Base-by-base conservation (phyloP, 2,329 filamentous ascomycete species). In the Colletotrichum sansevieriae region DNA sequence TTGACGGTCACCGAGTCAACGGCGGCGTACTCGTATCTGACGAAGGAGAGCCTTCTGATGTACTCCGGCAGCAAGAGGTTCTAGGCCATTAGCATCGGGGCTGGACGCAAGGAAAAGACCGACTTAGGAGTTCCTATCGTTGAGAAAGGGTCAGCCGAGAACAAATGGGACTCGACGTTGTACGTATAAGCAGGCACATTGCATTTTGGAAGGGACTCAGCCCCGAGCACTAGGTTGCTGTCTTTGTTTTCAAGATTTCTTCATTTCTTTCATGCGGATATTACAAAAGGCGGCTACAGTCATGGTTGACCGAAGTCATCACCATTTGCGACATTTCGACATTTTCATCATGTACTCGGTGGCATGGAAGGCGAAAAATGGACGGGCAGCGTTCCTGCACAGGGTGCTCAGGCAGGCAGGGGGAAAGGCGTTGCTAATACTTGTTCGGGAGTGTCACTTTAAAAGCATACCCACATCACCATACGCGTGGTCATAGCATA, bases 101-200 rank as follows among this genome's bases (percentile, higher is more conserved):
- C 39, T 41, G 39, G 41, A 22, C 37, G 13, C 13, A 22, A 44
- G 18, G 52, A 33, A 12, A 33, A 37, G 37, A 33, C 20, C 46
- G 37, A 25, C 15, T 33, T n/a, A 25, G 49, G 29, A 51, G 25
- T 5, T 37, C 15, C 15, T 22, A 20, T 41, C 13, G 22, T 39
- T 9, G 39, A 52, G 18, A 22, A 39, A 41, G 49, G 12, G 37
- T n/a, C 12, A 13, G 52, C 37, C 41, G 47, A 58, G 62, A 39
- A 57, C 49, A 67, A 67, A 49, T 25, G 43, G 54, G 25, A 59
- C 62, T 65, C 55, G 43, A 43, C 49, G 18, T 65, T 66, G 63
- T 69, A 69, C 51, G 62, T 69, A 69, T 60, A 61, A 69, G 63
- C 66, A 66, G 25, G 66, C 66, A 66, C 43, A 61, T 57, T 56